Base-by-base conservation (phyloP, 176 grass and related monocot genomes). In the Typha latifolia region DNA sequence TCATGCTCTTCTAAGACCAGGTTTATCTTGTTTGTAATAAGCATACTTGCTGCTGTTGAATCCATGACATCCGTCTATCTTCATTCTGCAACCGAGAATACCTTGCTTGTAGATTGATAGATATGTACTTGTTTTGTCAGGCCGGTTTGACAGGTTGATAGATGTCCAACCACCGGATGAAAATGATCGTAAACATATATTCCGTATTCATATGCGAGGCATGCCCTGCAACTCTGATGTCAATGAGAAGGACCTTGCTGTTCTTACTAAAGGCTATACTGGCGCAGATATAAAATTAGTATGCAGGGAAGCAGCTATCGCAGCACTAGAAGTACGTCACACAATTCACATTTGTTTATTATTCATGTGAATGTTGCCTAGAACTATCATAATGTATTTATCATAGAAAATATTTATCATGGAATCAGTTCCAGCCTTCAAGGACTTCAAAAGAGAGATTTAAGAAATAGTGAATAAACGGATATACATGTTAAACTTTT, bases 261-360 rank as follows among this genome's bases (percentile, higher is more conserved):
- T 74, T 72, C 83, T 87, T 47, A 89, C 88, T 68, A 49, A 97
- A 84, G 88, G 93, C 14, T 92, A 97, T 78, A 97, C 93, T 15
- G 93, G 88, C 0, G 93, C 93, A 0, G 85, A 92, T 68, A 96
- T 96, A 84, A 96, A 84, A 66, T 77, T 89, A 69, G 57, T 84
- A 32, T 96, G 93, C 73, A 89, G 85, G 70, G 88, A 97, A 86
- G 78, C 93, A 27, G 93, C 85, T 57, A 76, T 97, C 78, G 83
- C 80, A 24, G 88, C 88, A 47, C 77, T 97, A 26, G 85, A 97
- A 79, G 93, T 97, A 87, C 24, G 80, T 63, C 49, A 56, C 72
- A 52, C 69, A 8, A n/a, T 57, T 51, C 22, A 61, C 14, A 31
- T 80, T 64, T 47, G 18, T 22, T 61, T 24, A 11, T 62, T 52